A percentile compares a stretch with the other conserved stretches of the same genome.
phyloP scores from a whole-genome alignment of 768 basidiomycete species.

The Infundibulicybe gibba region DNA sequence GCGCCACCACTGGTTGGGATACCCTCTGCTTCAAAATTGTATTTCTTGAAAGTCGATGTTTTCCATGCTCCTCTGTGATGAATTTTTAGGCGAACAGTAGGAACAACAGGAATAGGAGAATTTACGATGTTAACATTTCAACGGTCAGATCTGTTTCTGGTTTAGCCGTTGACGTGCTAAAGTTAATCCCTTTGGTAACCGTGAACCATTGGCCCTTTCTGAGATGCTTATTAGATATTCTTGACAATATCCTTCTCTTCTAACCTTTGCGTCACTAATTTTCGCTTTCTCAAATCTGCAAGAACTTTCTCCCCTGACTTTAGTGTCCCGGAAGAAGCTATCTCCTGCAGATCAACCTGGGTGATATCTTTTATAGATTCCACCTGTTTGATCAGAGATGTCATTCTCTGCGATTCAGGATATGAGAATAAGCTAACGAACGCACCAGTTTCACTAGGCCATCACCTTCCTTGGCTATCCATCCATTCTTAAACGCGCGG shows the following conservation, averaged over 20 bases:
- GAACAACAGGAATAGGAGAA: slow-evolving; percentile 5
- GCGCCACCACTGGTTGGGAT: slow-evolving; percentile 87
- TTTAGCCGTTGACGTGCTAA: slow-evolving; percentile 89
- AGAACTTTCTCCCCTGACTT: slow-evolving; percentile 76
- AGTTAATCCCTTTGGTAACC: slow-evolving; percentile 78
- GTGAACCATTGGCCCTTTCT: slow-evolving; percentile 98
- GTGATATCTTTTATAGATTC: slow-evolving; percentile 70
- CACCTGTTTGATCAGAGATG: slow-evolving; percentile 36
- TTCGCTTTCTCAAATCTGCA: slow-evolving; percentile 88
- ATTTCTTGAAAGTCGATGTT: slow-evolving; percentile 90
- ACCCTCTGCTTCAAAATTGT: slow-evolving; percentile 98
- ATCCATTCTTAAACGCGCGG: slow-evolving; percentile 94
- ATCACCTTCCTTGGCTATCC: slow-evolving; percentile 90
- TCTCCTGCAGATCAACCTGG: slow-evolving; percentile 67
- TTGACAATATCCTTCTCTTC: neutral
- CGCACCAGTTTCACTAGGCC: slow-evolving; percentile 84
- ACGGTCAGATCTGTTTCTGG: slow-evolving; percentile 95
- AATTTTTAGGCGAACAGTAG: slow-evolving; percentile 6
- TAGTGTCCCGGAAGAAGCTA: slow-evolving; percentile 70
- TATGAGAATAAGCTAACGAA: slow-evolving; percentile 12
- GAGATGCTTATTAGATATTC: slow-evolving; percentile 4
- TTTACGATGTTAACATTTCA: slow-evolving; percentile 92
- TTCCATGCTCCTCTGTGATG: slow-evolving; percentile 88
- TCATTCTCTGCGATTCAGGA: slow-evolving; percentile 4
- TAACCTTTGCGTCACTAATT: slow-evolving; percentile 82